These are phyloP conservation scores for Plicaturopsis crispa DNA, from an alignment of 768 basidiomycete genomes.

Conservation along the genomic window DNA sequence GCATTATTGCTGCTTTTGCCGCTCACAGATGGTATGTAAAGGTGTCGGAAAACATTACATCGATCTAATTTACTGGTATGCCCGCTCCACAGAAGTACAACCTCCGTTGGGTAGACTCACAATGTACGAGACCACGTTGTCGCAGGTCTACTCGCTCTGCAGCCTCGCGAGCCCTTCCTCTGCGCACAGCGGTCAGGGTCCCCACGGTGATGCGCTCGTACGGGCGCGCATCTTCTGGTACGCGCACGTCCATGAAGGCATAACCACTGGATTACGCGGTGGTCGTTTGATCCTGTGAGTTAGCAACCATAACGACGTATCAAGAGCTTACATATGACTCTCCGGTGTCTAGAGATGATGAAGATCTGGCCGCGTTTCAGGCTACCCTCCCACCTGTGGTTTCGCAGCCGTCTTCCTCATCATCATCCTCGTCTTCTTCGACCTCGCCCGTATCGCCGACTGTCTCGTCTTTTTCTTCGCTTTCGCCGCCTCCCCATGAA, in stretches of 20 bases:
- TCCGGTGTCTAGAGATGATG: slow-evolving; percentile 45
- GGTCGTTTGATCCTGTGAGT: slow-evolving; percentile 75
- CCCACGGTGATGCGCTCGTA: slow-evolving; percentile 52
- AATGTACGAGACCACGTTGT: slow-evolving; percentile 76
- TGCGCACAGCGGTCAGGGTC: slow-evolving; percentile 39
- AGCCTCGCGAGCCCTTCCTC: slow-evolving; percentile 37
- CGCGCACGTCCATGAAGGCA: slow-evolving; percentile 77
- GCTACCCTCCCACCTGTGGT: slow-evolving; percentile 40
- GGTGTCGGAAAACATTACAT: too few relatives aligned
- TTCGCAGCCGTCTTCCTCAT: slow-evolving; percentile 24
- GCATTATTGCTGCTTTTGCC: slow-evolving; percentile 74
- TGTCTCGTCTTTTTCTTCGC: slow-evolving; percentile 16
- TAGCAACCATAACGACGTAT: neutral
- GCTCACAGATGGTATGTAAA: slow-evolving; percentile 66
- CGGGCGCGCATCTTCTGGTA: slow-evolving; percentile 88
- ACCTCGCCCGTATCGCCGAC: slow-evolving; percentile 12
- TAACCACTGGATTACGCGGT: slow-evolving; percentile 77
- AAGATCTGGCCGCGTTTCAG: slow-evolving; percentile 73
- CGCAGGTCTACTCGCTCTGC: slow-evolving; percentile 76
- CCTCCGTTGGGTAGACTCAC: too few relatives aligned
- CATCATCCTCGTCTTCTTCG: slow-evolving; percentile 27
- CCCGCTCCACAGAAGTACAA: too few relatives aligned
- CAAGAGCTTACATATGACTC: slow-evolving; percentile 5
- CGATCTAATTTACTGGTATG: too few relatives aligned
- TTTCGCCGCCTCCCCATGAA: slow-evolving; percentile 15